phyloP scores from a whole-genome alignment of 805 yeast species.

The Wickerhamiella vanderwaltii region DNA sequence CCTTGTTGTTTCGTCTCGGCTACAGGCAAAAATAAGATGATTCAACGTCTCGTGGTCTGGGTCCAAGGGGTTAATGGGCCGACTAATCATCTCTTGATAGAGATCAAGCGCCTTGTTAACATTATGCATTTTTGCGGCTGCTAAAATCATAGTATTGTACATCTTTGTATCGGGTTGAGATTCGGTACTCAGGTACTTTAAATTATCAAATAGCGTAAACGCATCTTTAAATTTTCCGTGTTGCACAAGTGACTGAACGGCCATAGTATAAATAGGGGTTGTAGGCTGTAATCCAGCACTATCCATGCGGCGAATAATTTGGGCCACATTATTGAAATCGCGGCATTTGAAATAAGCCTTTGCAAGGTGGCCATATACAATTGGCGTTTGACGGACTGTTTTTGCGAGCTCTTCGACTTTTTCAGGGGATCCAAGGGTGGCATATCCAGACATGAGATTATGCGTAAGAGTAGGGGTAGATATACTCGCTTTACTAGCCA shows the following conservation, averaged over 20 bases:
- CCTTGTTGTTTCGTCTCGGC: conserved; percentile 37
- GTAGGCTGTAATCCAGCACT: conserved; percentile 20
- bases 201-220: conserved; percentile 59
- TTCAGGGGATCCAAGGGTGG: conserved; percentile 21
- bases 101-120: conserved; percentile 67
- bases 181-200: conserved; percentile 62
- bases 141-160: conserved; percentile 59
- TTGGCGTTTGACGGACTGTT: conserved; percentile 20
- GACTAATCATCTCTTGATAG: conserved; percentile 49
- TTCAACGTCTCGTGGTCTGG: conserved; percentile 39
- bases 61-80: conserved; percentile 27
- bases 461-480: conserved; percentile 19
- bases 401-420: conserved; percentile 19
- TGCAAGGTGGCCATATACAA: conserved; percentile 26
- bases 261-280: conserved; percentile 38
- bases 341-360: conserved; percentile 24
- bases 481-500: conserved; percentile 19
- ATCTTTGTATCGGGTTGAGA: conserved; percentile 57
- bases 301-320: conserved; percentile 20
- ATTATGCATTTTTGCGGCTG: conserved; percentile 49
- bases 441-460: conserved; percentile 26
- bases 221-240: conserved; percentile 45
- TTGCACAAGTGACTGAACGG: conserved; percentile 50
- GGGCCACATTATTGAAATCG: conserved; percentile 20
- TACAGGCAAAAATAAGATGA: conserved; percentile 57